These are phyloP conservation scores for Vigna angularis DNA, from an alignment of 306 rosid genomes.

Conservation along the genomic window DNA sequence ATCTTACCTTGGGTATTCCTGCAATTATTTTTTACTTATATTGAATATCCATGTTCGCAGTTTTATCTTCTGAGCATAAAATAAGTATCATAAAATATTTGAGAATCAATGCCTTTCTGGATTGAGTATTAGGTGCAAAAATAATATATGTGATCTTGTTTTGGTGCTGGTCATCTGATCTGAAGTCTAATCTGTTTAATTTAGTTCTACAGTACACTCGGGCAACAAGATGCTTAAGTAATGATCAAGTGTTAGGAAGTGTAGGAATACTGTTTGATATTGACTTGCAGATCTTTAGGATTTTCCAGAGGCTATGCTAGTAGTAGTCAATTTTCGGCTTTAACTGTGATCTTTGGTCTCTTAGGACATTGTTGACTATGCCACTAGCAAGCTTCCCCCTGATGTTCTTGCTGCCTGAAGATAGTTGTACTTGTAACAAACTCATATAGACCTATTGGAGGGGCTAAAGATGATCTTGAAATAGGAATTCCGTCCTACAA, in stretches of 20 bases:
- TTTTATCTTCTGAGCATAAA: slow-evolving; percentile 29
- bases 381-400: slow-evolving; percentile 44
- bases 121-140: slow-evolving; percentile 36
- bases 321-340: slow-evolving; percentile 39
- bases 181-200: slow-evolving; percentile 37
- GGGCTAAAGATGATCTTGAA: slow-evolving; percentile 49
- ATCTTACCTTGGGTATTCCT: slow-evolving; percentile 19
- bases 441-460: slow-evolving; percentile 43
- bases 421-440: slow-evolving; percentile 39
- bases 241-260: slow-evolving; percentile 41
- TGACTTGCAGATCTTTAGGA: slow-evolving; percentile 43
- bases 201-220: not conserved
- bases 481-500: slow-evolving; percentile 37
- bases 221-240: slow-evolving; percentile 37
- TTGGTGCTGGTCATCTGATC: slow-evolving; percentile 34
- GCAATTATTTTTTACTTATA: slow-evolving; percentile 8
- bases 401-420: slow-evolving; percentile 45
- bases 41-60: slow-evolving; percentile 5
- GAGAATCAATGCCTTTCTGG: not conserved
- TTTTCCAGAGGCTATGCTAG: slow-evolving; percentile 36
- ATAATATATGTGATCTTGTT: slow-evolving; percentile 12
- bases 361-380: slow-evolving; percentile 51
- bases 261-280: slow-evolving; percentile 40
- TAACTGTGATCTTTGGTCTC: slow-evolving; percentile 50
- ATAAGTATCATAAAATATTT: slow-evolving; percentile 11